Conservation (phyloP, 345 rosid species). For the Anastatica hierochuntica region DNA sequence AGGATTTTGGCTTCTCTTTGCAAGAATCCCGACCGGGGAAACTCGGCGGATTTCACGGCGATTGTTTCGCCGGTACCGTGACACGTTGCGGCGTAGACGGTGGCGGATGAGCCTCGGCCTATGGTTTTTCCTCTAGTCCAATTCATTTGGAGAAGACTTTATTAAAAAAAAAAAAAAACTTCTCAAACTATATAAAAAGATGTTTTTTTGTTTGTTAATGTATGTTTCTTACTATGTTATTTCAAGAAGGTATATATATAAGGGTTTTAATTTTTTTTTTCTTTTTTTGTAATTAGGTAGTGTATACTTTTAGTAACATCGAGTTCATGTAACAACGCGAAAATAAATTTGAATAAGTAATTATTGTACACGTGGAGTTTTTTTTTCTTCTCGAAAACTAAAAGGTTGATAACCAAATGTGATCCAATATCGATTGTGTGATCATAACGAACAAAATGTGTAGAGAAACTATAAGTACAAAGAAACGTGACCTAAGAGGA, state of each 20-base stretch:
- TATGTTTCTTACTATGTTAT: constrained; percentile 15
- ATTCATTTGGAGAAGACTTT: constrained; percentile 30
- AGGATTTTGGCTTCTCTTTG: constrained; percentile 50
- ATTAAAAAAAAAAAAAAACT: neutral
- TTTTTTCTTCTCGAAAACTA: neutral
- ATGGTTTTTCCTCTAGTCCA: constrained; percentile 57
- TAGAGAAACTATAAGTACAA: neutral
- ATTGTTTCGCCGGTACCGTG: constrained; percentile 31
- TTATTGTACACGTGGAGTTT: constrained; percentile 16
- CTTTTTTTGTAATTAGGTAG: constrained; percentile 3
- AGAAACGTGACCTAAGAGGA: constrained; percentile 24
- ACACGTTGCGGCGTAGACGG: constrained; percentile 49
- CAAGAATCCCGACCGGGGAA: constrained; percentile 30
- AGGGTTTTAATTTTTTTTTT: neutral
- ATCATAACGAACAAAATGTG: constrained; percentile 12
- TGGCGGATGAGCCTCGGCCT: constrained; percentile 70
- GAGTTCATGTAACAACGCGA: constrained; percentile 20
- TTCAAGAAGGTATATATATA: constrained; percentile 13
- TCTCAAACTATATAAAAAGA: no score
- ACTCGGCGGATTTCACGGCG: constrained; percentile 57
- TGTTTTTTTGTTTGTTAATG: neutral
- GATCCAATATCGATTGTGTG: constrained; percentile 3
- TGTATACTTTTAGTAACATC: constrained; percentile 31
- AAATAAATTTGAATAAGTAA: neutral
- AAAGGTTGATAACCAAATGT: constrained; percentile 20